These are phyloP conservation scores for Teratosphaeria pseudoeucalypti DNA, from an alignment of 2,329 filamentous ascomycete genomes.

Conservation along the genomic window DNA sequence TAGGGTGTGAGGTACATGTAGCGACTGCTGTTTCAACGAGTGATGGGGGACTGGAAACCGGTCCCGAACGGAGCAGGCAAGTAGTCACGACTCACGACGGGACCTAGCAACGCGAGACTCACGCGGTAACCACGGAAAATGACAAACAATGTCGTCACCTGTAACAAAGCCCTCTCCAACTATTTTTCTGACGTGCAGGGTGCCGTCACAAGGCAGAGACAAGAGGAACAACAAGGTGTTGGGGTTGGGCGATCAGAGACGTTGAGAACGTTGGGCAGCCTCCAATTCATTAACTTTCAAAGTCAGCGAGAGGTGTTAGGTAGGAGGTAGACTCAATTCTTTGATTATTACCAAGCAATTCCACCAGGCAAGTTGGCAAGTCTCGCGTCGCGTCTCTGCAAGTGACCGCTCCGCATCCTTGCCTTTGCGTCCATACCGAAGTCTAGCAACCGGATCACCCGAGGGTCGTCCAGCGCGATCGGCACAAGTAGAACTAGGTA, in stretches of 20 bases:
- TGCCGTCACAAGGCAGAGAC: not conserved
- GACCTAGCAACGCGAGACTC: not conserved
- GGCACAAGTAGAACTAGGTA: not conserved
- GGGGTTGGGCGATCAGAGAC: not conserved
- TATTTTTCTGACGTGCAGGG: not conserved
- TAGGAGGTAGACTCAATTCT: not conserved
- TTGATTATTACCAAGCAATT: not conserved
- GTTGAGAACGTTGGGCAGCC: not conserved
- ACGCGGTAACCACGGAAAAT: not conserved
- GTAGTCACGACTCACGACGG: too few species aligned
- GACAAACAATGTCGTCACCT: conserved; percentile 1
- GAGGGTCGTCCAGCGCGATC: not conserved
- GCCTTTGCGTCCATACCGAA: not conserved
- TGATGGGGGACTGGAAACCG: not conserved
- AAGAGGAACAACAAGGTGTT: not conserved
- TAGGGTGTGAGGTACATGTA: not conserved
- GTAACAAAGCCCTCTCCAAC: not conserved
- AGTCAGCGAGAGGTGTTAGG: not conserved
- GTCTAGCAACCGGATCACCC: not conserved
- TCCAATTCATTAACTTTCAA: not conserved
- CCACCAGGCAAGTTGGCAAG: not conserved
- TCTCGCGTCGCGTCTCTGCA: not conserved
- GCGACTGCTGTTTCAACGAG: not conserved
- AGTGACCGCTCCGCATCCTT: not conserved
- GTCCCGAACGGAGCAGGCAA: not conserved